Percentiles rank a stretch among this genome's conserved stretches.
phyloP scores from a whole-genome alignment of 306 rosid species.

The Lupinus albus region DNA sequence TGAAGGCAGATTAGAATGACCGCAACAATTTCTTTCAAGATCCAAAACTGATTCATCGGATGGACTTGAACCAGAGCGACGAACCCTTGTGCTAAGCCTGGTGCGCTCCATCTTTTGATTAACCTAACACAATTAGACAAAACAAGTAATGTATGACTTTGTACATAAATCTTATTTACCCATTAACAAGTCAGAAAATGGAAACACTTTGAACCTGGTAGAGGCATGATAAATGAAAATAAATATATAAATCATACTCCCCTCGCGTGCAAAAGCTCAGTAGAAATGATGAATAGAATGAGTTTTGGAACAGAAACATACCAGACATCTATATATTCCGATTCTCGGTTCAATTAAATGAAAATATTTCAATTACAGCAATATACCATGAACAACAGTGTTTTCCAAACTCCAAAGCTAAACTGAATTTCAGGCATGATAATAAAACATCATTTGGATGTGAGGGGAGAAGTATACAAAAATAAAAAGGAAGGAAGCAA shows the following conservation, averaged over 20 bases:
- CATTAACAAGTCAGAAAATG: conserved; percentile 26
- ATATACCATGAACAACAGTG: conserved; percentile 18
- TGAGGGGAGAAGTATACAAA: conserved; percentile 5
- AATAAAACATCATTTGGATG: conserved; percentile 20
- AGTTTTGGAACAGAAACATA: conserved; percentile 9
- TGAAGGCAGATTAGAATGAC: conserved; percentile 91
- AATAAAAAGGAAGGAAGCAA: conserved; percentile 15
- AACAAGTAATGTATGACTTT: conserved; percentile 22
- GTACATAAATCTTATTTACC: conserved; percentile 1
- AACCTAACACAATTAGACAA: conserved; percentile 45
- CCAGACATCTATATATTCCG: conserved; percentile 16
- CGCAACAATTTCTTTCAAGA: conserved; percentile 86
- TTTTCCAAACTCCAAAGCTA: conserved; percentile 23
- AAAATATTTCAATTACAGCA: conserved; percentile 27
- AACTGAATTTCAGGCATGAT: conserved; percentile 35
- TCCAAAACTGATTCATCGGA: conserved; percentile 96
- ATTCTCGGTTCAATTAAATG: conserved; percentile 32
- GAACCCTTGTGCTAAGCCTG: conserved; percentile 65
- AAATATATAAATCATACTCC: conserved; percentile 6
- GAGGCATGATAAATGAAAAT: conserved; percentile 22
- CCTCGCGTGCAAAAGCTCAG: conserved; percentile 20
- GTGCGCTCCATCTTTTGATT: conserved; percentile 63
- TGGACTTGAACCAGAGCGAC: conserved; percentile 81
- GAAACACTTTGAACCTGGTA: conserved; percentile 27
- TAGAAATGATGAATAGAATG: conserved; percentile 17